These are phyloP conservation scores for sweet orange (Citrus sinensis) DNA, from an alignment of 345 rosid species.

Conservation along the genomic window DNA sequence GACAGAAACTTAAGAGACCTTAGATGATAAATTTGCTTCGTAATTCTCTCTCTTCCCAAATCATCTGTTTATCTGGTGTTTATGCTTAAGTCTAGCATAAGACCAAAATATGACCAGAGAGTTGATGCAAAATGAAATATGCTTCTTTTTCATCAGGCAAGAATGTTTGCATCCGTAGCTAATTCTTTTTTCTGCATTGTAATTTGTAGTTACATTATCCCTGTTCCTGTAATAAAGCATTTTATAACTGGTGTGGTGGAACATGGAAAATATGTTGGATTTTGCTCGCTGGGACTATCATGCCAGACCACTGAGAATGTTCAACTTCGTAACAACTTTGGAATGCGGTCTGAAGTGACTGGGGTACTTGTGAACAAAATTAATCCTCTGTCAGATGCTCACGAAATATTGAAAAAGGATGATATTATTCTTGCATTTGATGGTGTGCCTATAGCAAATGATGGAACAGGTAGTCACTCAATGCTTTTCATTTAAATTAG, in stretches of 20 bases:
- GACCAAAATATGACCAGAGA: not conserved
- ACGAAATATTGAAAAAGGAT: conserved; percentile 57
- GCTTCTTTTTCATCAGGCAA: not conserved
- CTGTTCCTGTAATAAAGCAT: conserved; percentile 78
- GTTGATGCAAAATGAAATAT: conserved; percentile 2
- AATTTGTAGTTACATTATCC: conserved; percentile 74
- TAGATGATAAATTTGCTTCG: not conserved
- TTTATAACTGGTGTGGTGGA: conserved; percentile 74
- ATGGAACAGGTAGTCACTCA: conserved; percentile 67
- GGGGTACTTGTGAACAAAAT: conserved; percentile 83
- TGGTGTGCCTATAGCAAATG: conserved; percentile 77
- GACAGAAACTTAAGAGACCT: not conserved
- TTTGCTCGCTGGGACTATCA: conserved; percentile 82
- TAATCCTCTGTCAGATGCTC: conserved; percentile 71
- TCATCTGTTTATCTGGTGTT: not conserved
- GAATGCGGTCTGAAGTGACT: conserved; percentile 65
- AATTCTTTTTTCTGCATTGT: not conserved
- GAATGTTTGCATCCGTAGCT: not conserved
- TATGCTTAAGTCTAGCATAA: not conserved
- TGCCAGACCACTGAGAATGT: conserved; percentile 84
- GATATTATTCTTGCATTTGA: conserved; percentile 79
- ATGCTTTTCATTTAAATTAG: not conserved
- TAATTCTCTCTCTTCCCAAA: not conserved
- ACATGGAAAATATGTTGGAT: conserved; percentile 64
- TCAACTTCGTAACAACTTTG: conserved; percentile 61